Evolutionary conservation across 108 stramenopile genomes (phyloP).

Genomic region (Nitzschia sp.): DNA sequence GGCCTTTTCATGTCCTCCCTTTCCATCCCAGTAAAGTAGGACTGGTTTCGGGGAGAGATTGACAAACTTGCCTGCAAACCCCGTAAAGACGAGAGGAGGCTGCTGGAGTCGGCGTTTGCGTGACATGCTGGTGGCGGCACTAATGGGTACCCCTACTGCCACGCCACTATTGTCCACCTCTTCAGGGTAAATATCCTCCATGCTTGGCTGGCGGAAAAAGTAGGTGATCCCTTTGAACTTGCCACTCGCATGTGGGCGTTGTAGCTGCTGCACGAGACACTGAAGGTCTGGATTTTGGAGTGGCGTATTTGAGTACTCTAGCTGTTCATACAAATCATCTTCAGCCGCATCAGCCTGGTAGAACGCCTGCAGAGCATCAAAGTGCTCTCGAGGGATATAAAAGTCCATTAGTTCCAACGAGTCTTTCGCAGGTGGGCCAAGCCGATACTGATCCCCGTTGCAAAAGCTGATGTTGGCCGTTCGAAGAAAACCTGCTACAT

Average conservation of each 20-base stretch:
- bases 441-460: not conserved
- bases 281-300: slow-evolving; percentile 11
- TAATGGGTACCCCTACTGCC: slow-evolving; percentile 20
- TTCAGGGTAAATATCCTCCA: slow-evolving; percentile 38
- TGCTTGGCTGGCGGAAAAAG: slow-evolving; percentile 21
- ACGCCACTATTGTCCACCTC: not conserved
- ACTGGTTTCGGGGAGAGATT: slow-evolving; percentile 66
- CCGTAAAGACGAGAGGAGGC: slow-evolving; percentile 69
- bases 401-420: slow-evolving; percentile 45
- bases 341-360: slow-evolving; percentile 44
- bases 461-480: slow-evolving; percentile 54
- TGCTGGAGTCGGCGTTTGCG: slow-evolving; percentile 30
- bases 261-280: slow-evolving; percentile 28
- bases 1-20: slow-evolving; percentile 48
- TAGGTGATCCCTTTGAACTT: slow-evolving; percentile 30
- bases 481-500: slow-evolving; percentile 34
- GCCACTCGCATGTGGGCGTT: not conserved
- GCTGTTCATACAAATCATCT: slow-evolving; percentile 39
- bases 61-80: slow-evolving; percentile 84
- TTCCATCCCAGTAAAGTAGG: slow-evolving; percentile 80
- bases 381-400: slow-evolving; percentile 35
- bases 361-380: slow-evolving; percentile 24
- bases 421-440: not conserved
- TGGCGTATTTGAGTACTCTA: slow-evolving; percentile 3
- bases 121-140: not conserved